Percentiles rank a stretch among this genome's conserved stretches.
phyloP scores from a whole-genome alignment of 768 basidiomycete species.

The Leccinum disarticulatum region DNA sequence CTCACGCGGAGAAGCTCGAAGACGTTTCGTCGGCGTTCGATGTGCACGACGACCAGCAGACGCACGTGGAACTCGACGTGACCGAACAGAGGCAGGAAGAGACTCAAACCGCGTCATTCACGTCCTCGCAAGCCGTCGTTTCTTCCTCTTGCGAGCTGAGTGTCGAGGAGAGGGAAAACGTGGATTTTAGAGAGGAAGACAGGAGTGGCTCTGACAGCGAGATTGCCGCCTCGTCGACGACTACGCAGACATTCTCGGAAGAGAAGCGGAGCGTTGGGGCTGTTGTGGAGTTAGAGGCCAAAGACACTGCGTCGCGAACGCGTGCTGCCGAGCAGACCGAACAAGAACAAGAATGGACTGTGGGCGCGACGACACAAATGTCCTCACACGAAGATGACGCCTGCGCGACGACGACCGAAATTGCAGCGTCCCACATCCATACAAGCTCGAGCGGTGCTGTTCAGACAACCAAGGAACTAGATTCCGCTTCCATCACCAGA shows the following conservation, averaged over 20 bases:
- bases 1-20: neutral
- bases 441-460: too few species aligned
- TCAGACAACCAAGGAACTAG: neutral
- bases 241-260: neutral
- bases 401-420: too few species aligned
- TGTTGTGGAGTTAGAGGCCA: neutral
- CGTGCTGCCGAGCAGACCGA: neutral
- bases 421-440: too few species aligned
- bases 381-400: too few species aligned
- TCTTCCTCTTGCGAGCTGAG: neutral
- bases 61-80: neutral
- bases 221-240: neutral
- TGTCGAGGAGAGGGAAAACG: neutral
- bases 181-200: neutral
- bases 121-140: neutral
- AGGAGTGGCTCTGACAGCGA: neutral
- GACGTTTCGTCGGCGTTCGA: neutral
- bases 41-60: neutral
- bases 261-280: neutral
- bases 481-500: neutral
- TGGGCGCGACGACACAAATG: neutral
- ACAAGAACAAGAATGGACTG: neutral
- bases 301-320: neutral
- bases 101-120: neutral
- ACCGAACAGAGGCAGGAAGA: neutral